These are phyloP conservation scores for Medicago truncatula DNA, from an alignment of 306 rosid genomes.

Conservation along the genomic window DNA sequence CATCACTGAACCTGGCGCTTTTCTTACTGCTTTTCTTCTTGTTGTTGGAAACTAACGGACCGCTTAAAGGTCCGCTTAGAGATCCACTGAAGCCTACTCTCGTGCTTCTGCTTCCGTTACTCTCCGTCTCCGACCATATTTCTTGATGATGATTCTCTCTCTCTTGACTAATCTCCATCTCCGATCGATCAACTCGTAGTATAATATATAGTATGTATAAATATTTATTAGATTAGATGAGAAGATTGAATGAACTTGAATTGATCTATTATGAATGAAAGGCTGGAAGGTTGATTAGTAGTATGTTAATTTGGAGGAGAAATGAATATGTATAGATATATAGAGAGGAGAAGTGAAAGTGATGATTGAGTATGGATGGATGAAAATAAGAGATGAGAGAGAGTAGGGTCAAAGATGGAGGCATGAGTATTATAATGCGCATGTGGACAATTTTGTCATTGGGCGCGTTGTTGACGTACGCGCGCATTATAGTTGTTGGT, in stretches of 20 bases:
- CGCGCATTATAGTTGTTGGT: slow-evolving; percentile 28
- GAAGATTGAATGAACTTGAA: too few relatives aligned
- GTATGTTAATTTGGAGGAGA: neutral
- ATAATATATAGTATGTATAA: too few relatives aligned
- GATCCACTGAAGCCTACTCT: slow-evolving; percentile 74
- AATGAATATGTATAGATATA: neutral
- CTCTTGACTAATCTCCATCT: slow-evolving; percentile 70
- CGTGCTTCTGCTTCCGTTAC: slow-evolving; percentile 53
- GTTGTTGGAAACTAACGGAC: slow-evolving; percentile 56
- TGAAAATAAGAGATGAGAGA: slow-evolving; percentile 16
- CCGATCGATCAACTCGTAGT: neutral
- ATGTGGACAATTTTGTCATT: slow-evolving; percentile 14
- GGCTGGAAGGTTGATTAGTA: too few relatives aligned
- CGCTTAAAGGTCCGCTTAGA: slow-evolving; percentile 68
- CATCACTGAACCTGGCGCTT: slow-evolving; percentile 62
- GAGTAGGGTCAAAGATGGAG: slow-evolving; percentile 19
- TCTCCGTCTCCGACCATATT: slow-evolving; percentile 64
- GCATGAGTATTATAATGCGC: neutral
- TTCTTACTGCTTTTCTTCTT: slow-evolving; percentile 52
- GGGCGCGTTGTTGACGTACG: slow-evolving; percentile 33
- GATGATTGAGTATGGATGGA: slow-evolving; percentile 14
- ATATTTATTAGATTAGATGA: too few relatives aligned
- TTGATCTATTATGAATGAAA: too few relatives aligned
- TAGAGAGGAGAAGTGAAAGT: neutral
- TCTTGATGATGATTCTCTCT: slow-evolving; percentile 44